These are phyloP conservation scores for Talinum fruticosum DNA, from an alignment of 148 eudicot species.

Conservation along the genomic window DNA sequence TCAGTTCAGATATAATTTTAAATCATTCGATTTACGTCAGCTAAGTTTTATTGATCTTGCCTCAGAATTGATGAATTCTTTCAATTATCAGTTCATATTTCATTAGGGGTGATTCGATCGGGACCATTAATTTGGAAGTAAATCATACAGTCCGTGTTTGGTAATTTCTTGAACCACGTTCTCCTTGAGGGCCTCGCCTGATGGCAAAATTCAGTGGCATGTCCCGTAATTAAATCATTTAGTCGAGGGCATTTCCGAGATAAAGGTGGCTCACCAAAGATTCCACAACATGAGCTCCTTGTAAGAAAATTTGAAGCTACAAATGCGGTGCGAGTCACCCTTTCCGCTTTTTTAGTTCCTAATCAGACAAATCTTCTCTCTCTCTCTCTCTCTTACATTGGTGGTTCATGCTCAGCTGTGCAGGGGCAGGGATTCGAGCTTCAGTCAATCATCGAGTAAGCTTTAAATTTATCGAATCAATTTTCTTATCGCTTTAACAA, in stretches of 20 bases:
- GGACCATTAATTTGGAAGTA: neutral
- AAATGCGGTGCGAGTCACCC: slow-evolving; percentile 29
- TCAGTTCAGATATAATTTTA: too few relatives aligned
- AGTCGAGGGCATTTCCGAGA: neutral
- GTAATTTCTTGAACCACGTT: neutral
- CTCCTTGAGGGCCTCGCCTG: neutral
- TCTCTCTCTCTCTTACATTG: neutral
- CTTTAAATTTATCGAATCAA: neutral
- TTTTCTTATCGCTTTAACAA: neutral
- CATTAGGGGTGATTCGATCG: too few relatives aligned
- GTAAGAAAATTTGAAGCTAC: slow-evolving; percentile 16
- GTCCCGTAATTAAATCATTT: neutral
- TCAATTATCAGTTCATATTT: too few relatives aligned
- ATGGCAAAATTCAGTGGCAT: neutral
- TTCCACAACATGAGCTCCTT: neutral
- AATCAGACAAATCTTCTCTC: slow-evolving; percentile 42
- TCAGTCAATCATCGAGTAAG: slow-evolving; percentile 6
- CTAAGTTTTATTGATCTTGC: too few relatives aligned
- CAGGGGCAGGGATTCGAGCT: slow-evolving; percentile 10
- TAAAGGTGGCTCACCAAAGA: slow-evolving; percentile 10
- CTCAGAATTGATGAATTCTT: too few relatives aligned
- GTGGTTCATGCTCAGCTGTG: slow-evolving; percentile 7
- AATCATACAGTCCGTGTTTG: neutral
- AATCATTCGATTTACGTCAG: too few relatives aligned
- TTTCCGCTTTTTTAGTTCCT: slow-evolving; percentile 11